Base-by-base conservation (phyloP, 306 rosid species). In the Dalbergia oliveri region DNA sequence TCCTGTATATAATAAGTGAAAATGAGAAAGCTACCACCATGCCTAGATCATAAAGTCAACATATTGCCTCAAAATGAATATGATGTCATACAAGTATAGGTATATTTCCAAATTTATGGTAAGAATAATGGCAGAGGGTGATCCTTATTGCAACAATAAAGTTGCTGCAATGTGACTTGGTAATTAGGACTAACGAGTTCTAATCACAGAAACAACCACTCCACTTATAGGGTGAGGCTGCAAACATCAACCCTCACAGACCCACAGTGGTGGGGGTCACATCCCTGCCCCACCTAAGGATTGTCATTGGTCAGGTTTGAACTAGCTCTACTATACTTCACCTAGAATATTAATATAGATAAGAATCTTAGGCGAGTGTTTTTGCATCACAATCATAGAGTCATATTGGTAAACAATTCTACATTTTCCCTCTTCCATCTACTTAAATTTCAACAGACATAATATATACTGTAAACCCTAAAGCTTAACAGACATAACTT, bases 1-100 rank as follows among this genome's bases (percentile, higher is more conserved):
- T 96, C 99, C 99, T 96, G 98, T 77, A 80, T 76, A 82, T 69
- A 77, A 54, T 43, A 69, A 88, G 77, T 53, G 79, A 62, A 73
- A 71, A 83, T 81, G 64, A 86, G 79, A 88, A 45, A 64, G 68
- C 43, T 33, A 77, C 69, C 39, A 81, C 35, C 43, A 15, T 53
- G 70, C 3, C 23, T 60, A 71, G 33, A 53, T 69, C 61, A 54
- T 35, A 16, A 9, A 79, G 51, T 62, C 59, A 70, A 79, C 54
- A 73, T 31, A 39, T 23, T 3, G 31, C 4, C 59, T 35, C 58
- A 45, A 75, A n/a, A 67, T 57, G 57, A 19, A 66, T 79, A 73
- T 57, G 13, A 43, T 33, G 56, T 15, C 37, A 59, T 18, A 62
- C n/a, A 49, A 35, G 49, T 59, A 75, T 58, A 50, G 82, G 53